Evolutionary conservation across 2,329 filamentous ascomycete genomes (phyloP).

Genomic region (Trichophyton simii): DNA sequence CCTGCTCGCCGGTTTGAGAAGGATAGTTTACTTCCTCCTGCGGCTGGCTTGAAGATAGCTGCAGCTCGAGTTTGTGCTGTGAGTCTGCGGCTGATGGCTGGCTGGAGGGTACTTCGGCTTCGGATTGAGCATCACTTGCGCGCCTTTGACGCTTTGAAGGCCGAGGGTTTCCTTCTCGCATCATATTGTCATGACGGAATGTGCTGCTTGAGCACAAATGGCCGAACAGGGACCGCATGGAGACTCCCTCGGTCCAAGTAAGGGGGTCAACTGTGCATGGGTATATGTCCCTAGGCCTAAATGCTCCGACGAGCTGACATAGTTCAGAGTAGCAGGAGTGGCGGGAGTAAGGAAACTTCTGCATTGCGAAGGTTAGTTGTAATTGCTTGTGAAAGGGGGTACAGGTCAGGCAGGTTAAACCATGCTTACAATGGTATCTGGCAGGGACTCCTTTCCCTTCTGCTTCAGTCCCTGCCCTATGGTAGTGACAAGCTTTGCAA

Average conservation of each 20-base stretch:
- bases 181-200: slow-evolving; percentile 55
- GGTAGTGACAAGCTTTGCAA: slow-evolving; percentile 25
- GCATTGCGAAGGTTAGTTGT: not conserved
- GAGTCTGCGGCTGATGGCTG: slow-evolving; percentile 7
- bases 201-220: slow-evolving; percentile 46
- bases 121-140: slow-evolving; percentile 7
- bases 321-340: slow-evolving; percentile 80
- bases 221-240: slow-evolving; percentile 60
- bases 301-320: slow-evolving; percentile 53
- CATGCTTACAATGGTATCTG: slow-evolving; percentile 25
- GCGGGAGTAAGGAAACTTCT: slow-evolving; percentile 70
- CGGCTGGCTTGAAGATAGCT: too few species aligned
- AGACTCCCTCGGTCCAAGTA: slow-evolving; percentile 51
- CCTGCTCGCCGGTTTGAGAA: not conserved
- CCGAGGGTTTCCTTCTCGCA: slow-evolving; percentile 33
- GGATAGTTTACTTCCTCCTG: not conserved
- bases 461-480: slow-evolving; percentile 18
- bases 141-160: slow-evolving; percentile 8
- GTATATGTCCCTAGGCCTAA: slow-evolving; percentile 64
- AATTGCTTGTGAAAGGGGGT: not conserved
- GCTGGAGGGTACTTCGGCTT: slow-evolving; percentile 6
- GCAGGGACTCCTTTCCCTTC: slow-evolving; percentile 12
- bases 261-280: slow-evolving; percentile 61
- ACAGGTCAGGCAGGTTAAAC: too few species aligned
- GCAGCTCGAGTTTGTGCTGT: not conserved